These are phyloP conservation scores for Solanum commersonii DNA, from an alignment of 257 asterid genomes.

Conservation along the genomic window DNA sequence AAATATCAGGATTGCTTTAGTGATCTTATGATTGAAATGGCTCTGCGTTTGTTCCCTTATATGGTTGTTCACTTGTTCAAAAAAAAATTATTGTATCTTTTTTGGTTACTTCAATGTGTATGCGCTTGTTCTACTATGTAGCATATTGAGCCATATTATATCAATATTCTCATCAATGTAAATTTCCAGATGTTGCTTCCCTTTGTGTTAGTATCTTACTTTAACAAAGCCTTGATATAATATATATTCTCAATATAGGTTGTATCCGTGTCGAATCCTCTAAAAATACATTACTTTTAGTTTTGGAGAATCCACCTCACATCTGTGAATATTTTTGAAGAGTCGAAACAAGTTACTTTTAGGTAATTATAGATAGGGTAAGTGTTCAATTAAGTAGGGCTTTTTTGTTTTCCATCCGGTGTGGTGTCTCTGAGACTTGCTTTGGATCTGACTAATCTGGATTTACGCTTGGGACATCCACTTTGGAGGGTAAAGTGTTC, in stretches of 20 bases:
- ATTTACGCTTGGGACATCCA: rapidly evolving
- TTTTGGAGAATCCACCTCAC: background rate
- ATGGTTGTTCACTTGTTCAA: background rate
- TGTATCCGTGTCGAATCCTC: rapidly evolving
- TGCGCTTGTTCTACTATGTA: background rate
- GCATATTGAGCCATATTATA: background rate
- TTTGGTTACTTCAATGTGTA: background rate
- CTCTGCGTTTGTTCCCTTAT: background rate
- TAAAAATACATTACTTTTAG: background rate
- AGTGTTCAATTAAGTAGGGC: background rate
- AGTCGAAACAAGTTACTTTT: background rate
- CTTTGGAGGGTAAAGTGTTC: background rate
- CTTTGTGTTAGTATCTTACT: background rate
- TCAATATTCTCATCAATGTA: background rate
- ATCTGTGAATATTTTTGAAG: background rate
- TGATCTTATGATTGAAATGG: background rate
- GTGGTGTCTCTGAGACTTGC: background rate
- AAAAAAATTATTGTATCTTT: background rate
- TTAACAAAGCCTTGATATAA: background rate
- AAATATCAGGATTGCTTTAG: background rate
- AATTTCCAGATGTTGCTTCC: background rate
- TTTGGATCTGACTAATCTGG: background rate
- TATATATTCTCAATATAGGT: background rate
- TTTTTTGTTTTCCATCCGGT: background rate
- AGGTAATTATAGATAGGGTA: background rate